These are phyloP conservation scores for Pythium vanterpoolii DNA, from an alignment of 352 stramenopile genomes.

Conservation along the genomic window DNA sequence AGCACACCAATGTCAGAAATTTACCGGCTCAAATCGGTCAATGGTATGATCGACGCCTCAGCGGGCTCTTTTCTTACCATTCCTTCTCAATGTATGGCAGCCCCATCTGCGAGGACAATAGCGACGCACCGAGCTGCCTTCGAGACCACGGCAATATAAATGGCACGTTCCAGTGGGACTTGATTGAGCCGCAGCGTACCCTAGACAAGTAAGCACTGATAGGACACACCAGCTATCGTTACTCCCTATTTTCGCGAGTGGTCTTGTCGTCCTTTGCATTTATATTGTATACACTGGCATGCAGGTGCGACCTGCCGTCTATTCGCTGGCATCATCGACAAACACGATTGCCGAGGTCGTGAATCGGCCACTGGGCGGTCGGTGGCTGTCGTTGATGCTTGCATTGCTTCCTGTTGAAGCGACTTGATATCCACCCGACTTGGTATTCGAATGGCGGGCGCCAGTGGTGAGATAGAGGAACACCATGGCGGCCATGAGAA, in stretches of 20 bases:
- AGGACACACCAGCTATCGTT: no score
- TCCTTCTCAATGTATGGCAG: slow-evolving; percentile 15
- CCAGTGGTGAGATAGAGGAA: slow-evolving; percentile 56
- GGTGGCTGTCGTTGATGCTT: slow-evolving; percentile 35
- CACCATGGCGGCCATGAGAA: slow-evolving; percentile 43
- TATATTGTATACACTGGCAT: not conserved
- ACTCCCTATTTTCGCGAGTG: not conserved
- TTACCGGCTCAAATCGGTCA: not conserved
- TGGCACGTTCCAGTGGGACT: slow-evolving; percentile 12
- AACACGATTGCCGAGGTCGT: slow-evolving; percentile 64
- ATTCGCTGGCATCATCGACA: slow-evolving; percentile 72
- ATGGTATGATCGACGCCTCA: slow-evolving; percentile 1
- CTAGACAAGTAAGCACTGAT: slow-evolving; percentile 10
- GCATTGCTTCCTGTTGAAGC: slow-evolving; percentile 28
- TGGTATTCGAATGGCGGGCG: slow-evolving; percentile 5
- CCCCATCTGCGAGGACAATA: not conserved
- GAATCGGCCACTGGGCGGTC: slow-evolving; percentile 3
- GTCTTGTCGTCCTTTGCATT: not conserved
- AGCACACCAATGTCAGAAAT: slow-evolving; percentile 3
- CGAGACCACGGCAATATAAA: not conserved
- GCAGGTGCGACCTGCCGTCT: slow-evolving; percentile 15
- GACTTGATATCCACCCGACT: slow-evolving; percentile 30
- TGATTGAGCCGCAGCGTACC: slow-evolving; percentile 11
- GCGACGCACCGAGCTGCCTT: not conserved
- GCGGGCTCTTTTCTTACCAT: not conserved